Evolutionary conservation across 2,329 filamentous ascomycete genomes (phyloP).

Genomic region (Atkinsonella hypoxylon): DNA sequence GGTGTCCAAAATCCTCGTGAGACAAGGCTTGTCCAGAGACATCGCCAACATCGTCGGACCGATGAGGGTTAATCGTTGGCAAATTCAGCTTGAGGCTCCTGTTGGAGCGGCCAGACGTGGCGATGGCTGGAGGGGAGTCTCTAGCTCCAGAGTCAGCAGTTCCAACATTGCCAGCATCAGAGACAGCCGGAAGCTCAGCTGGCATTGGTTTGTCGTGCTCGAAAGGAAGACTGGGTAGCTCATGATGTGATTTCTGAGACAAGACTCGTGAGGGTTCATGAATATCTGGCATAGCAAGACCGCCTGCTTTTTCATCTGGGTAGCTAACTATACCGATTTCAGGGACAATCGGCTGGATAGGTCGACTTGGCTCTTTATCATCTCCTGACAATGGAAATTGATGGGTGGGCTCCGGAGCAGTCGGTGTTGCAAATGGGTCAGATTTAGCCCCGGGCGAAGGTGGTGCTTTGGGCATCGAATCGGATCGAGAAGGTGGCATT

Average conservation of each 20-base stretch:
- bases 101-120: conserved; percentile 18
- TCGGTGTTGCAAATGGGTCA: conserved; percentile 25
- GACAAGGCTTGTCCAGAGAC: conserved; percentile 5
- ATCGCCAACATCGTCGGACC: conserved; percentile 7
- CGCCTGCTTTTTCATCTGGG: conserved; percentile 14
- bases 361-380: conserved; percentile 16
- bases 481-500: conserved; percentile 22
- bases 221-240: conserved; percentile 12
- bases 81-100: conserved; percentile 25
- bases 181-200: conserved; percentile 6
- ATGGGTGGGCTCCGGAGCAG: conserved; percentile 18
- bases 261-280: conserved; percentile 18
- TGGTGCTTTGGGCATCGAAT: conserved; percentile 33
- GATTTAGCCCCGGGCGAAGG: conserved; percentile 20
- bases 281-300: conserved; percentile 16
- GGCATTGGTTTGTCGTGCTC: conserved; percentile 9
- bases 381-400: conserved; percentile 9
- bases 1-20: conserved; percentile 11
- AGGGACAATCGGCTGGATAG: conserved; percentile 24
- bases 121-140: conserved; percentile 13
- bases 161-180: conserved; percentile 7
- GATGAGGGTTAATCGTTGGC: conserved; percentile 17
- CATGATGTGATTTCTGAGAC: conserved; percentile 16
- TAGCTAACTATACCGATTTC: conserved; percentile 25
- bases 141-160: conserved; percentile 10